These are phyloP conservation scores for Dillenia suffruticosa DNA, from an alignment of 164 flowering plant genomes.

Conservation along the genomic window DNA sequence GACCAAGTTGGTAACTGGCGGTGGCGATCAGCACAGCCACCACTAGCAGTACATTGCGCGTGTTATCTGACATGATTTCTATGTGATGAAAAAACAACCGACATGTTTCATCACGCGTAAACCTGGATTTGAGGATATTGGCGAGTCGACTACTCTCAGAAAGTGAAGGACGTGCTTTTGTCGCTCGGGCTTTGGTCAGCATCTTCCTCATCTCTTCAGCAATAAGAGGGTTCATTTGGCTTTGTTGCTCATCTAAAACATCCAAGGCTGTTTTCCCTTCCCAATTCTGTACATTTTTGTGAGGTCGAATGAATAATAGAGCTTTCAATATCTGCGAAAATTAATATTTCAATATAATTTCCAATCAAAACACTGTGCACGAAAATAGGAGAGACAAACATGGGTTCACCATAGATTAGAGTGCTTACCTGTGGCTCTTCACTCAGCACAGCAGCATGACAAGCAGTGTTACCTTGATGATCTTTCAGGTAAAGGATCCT, in stretches of 20 bases:
- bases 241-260: not conserved
- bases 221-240: not conserved
- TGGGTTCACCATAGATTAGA: not conserved
- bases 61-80: conserved; percentile 21
- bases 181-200: not conserved
- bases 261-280: conserved; percentile 7
- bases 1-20: conserved; percentile 22
- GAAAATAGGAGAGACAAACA: too few relatives aligned
- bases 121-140: too few relatives aligned
- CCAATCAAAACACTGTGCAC: too few relatives aligned
- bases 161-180: not conserved
- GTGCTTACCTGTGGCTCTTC: conserved; percentile 8
- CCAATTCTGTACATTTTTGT: not conserved
- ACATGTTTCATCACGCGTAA: too few relatives aligned
- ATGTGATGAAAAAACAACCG: conserved; percentile 18
- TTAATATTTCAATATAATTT: not conserved
- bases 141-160: not conserved
- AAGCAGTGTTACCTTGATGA: conserved; percentile 18
- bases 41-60: conserved; percentile 19
- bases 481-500: conserved; percentile 15
- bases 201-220: not conserved
- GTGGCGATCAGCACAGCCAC: conserved; percentile 30
- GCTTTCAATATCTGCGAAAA: conserved; percentile 2
- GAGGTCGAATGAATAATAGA: too few relatives aligned
- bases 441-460: conserved; percentile 13